phyloP scores from a whole-genome alignment of 1,284 basidiomycete genomes.

The Ustilago hordei region DNA sequence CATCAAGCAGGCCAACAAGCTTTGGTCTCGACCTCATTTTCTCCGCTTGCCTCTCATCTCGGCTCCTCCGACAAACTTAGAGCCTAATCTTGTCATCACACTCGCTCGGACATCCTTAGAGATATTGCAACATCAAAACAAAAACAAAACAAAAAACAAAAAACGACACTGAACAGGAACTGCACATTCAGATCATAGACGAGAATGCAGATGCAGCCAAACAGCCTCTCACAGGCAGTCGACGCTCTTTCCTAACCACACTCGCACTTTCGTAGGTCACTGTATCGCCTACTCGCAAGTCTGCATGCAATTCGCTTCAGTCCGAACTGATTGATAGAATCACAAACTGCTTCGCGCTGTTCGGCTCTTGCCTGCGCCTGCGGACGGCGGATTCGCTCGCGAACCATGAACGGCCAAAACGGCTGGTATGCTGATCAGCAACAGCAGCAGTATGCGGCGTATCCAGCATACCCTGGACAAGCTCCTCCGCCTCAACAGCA shows the following conservation, averaged over 20 bases:
- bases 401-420: conserved; percentile 29
- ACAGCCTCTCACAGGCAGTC: background rate
- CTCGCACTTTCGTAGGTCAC: too few relatives aligned
- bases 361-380: conserved; percentile 8
- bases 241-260: background rate
- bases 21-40: background rate
- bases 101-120: background rate
- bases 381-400: background rate
- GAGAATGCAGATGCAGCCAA: conserved; percentile 1
- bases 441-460: conserved; percentile 3
- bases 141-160: too few relatives aligned
- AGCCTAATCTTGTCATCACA: background rate
- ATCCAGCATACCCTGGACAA: conserved; percentile 8
- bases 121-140: background rate
- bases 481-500: conserved; percentile 21
- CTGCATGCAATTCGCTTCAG: background rate
- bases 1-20: background rate
- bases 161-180: background rate
- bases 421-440: conserved; percentile 32
- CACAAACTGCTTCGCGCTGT: conserved; percentile 4
- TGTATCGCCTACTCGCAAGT: too few relatives aligned
- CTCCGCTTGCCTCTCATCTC: background rate
- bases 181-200: background rate
- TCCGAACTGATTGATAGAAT: background rate
- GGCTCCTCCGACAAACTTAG: conserved; percentile 2